Evolutionary conservation across 164 flowering plant species (phyloP), one percentile per base, ranked within the genome.

Genomic region (Dillenia suffruticosa): DNA sequence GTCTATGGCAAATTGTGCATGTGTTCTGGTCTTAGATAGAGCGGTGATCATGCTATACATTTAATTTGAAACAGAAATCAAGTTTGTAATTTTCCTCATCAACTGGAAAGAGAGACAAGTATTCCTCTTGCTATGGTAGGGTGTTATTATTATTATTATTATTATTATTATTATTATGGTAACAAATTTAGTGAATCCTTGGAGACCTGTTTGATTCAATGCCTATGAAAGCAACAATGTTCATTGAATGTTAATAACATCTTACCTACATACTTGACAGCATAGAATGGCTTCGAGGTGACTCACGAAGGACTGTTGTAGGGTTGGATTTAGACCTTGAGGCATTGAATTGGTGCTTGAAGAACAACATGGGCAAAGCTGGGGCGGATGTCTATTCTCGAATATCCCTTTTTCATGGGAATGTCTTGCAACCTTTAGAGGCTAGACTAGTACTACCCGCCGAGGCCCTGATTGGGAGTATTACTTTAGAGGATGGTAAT

Each of bases 251-350:
- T 32, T 32, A 32, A 61, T 24, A 32, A 14, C 19, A 12, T 26
- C 46, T 61, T 51, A 15, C 19, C 22, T 68, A 1, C 26, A 9
- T 62, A 13, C 56, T 71, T 69, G 65, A 26, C 84, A 91, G 97
- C 71, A 61, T 84, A 46, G 98, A 94, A 63, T 94, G 98, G 98
- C 82, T 94, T 12, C 85, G 84, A 2, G 71, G 72, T 68, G 97
- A 94, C 51, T 51, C 98, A 32, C 82, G 98, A 59, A 65, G 96
- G 71, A 91, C 95, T 63, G 93, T 95, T 49, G 72, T 94, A 48
- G 97, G 96, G 51, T 62, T 94, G 54, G 97, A 94, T 84, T 75
- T 91, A 71, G 98, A 94, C 69, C 74, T 80, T 55, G 98, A 94
- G 72, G 95, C 96, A 54, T 85, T 91, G 56, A 57, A 73, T 15